These are phyloP conservation scores for Cryptosporidium viatorum DNA, from an alignment of 169 alveolate species.

Conservation along the genomic window DNA sequence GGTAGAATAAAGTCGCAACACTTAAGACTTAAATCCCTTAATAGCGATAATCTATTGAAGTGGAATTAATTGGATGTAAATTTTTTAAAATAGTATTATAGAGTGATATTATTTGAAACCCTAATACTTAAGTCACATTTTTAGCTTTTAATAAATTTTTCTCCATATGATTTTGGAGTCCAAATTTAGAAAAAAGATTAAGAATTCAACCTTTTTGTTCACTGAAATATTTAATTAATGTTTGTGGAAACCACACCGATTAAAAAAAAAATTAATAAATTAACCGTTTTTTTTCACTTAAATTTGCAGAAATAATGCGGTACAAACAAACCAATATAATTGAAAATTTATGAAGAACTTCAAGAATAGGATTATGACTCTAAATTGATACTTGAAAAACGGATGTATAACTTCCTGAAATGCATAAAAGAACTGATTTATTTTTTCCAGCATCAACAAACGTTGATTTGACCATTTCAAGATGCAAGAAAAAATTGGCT, in stretches of 20 bases:
- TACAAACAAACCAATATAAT: not conserved
- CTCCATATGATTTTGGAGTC: not conserved
- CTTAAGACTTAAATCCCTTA: not conserved
- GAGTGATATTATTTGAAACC: not conserved
- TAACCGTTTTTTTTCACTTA: not conserved
- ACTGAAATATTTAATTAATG: not conserved
- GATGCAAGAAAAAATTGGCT: conserved; percentile 31
- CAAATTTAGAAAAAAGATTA: not conserved
- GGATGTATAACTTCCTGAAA: not conserved
- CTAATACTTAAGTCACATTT: not conserved
- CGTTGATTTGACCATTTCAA: conserved; percentile 46
- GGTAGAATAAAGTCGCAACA: not conserved
- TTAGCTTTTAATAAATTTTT: no score
- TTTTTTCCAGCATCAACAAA: not conserved
- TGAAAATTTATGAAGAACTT: not conserved
- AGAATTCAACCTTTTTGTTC: not conserved
- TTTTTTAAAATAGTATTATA: no score
- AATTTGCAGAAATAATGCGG: not conserved
- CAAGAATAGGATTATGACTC: not conserved
- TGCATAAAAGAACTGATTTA: not conserved
- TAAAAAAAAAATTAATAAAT: not conserved
- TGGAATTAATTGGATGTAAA: no score
- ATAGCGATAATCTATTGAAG: not conserved
- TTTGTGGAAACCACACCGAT: conserved; percentile 1
- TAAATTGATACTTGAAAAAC: not conserved